Evolutionary conservation across 345 rosid genomes (phyloP).

Genomic region (Eucalyptus regnans): DNA sequence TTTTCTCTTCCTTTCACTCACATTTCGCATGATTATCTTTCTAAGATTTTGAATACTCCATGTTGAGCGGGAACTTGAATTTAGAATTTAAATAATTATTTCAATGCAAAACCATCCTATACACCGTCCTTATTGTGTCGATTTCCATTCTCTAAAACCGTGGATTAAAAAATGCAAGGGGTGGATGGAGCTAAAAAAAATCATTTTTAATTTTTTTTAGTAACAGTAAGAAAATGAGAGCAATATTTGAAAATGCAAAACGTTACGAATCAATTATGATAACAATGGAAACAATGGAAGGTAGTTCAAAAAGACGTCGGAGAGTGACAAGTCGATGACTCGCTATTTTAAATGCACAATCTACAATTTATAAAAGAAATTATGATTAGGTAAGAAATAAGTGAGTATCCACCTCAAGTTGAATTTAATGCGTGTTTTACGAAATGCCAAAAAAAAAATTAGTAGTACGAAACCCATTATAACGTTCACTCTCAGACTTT

Average conservation of each 20-base stretch:
- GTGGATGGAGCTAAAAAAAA: not conserved
- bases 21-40: not conserved
- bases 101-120: not conserved
- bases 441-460: not conserved
- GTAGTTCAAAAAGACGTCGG: rapidly evolving
- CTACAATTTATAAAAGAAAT: not conserved
- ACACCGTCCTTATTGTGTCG: not conserved
- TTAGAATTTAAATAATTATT: not conserved
- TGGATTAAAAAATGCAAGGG: not conserved
- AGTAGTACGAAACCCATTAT: not conserved
- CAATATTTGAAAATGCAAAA: not conserved
- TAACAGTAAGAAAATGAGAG: not conserved
- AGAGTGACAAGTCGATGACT: not conserved
- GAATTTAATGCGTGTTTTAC: not conserved
- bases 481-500: too few species aligned
- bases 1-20: not conserved
- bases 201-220: not conserved
- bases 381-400: not conserved
- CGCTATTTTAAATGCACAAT: not conserved
- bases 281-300: not conserved
- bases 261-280: not conserved
- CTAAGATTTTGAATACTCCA: not conserved
- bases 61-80: not conserved
- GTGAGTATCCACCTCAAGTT: not conserved
- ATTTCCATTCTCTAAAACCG: not conserved